These are phyloP conservation scores for Pyronema omphalodes DNA, from an alignment of 495 filamentous ascomycete genomes.

Conservation along the genomic window DNA sequence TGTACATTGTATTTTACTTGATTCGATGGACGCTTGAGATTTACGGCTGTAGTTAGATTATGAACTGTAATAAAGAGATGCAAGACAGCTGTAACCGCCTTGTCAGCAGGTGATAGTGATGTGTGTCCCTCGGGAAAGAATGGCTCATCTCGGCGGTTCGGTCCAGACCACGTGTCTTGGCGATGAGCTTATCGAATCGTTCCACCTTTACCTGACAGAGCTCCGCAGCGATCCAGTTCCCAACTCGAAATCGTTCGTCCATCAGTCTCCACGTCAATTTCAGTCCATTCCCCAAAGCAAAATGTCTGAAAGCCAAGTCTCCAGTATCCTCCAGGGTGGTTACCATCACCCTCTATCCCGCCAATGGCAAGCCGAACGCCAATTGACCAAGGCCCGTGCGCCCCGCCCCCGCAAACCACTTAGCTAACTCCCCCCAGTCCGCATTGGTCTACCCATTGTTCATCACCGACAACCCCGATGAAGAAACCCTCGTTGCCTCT, in stretches of 20 bases:
- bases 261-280: background rate
- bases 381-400: slow-evolving; percentile 71
- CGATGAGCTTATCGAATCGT: slow-evolving; percentile 2
- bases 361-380: slow-evolving; percentile 88
- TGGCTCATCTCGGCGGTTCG: background rate
- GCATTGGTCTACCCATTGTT: slow-evolving; percentile 98
- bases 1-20: too few relatives aligned
- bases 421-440: slow-evolving; percentile 35
- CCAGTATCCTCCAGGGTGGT: slow-evolving; percentile 84
- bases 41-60: too few relatives aligned
- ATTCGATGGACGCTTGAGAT: too few relatives aligned
- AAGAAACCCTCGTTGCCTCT: slow-evolving; percentile 76
- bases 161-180: slow-evolving; percentile 13
- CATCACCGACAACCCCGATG: slow-evolving; percentile 81
- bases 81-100: too few relatives aligned
- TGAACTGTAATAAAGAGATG: too few relatives aligned
- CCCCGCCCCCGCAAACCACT: background rate
- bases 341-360: slow-evolving; percentile 83
- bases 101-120: background rate
- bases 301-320: slow-evolving; percentile 37
- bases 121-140: background rate
- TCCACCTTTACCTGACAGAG: too few relatives aligned
- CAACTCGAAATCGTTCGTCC: background rate
- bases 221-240: too few relatives aligned
- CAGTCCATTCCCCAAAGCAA: background rate